A percentile compares a stretch with the other conserved stretches of the same genome.
phyloP scores from a whole-genome alignment of 352 stramenopile species.

The Thalassiosira exigua region DNA sequence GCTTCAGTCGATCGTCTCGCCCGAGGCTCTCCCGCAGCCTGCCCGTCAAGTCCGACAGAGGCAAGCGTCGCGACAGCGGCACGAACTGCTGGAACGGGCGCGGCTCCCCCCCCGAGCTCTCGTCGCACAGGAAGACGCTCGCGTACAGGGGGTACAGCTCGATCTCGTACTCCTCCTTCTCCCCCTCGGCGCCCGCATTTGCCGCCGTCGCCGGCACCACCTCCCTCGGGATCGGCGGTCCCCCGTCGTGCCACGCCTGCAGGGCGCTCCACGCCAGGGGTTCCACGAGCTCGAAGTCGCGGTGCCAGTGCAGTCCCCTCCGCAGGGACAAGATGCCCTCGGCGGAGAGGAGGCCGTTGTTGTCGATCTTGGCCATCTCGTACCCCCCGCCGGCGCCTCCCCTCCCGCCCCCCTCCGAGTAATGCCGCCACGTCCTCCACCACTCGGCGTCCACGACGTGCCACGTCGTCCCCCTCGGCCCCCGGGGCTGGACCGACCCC shows the following conservation, averaged over 20 bases:
- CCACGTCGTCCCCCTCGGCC: slow-evolving; percentile 78
- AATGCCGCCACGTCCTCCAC: slow-evolving; percentile 71
- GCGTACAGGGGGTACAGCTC: slow-evolving; percentile 83
- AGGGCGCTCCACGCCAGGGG: slow-evolving; percentile 81
- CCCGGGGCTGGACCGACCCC: slow-evolving; percentile 57
- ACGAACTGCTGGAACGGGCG: slow-evolving; percentile 82
- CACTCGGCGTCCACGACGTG: slow-evolving; percentile 79
- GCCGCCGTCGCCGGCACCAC: slow-evolving; percentile 64
- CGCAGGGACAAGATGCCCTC: slow-evolving; percentile 76
- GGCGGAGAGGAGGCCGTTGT: slow-evolving; percentile 70
- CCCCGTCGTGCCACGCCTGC: slow-evolving; percentile 84
- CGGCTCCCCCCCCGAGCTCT: slow-evolving; percentile 68
- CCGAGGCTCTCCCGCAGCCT: slow-evolving; percentile 77
- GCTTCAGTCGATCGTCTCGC: slow-evolving; percentile 56
- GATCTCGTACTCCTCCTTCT: slow-evolving; percentile 74
- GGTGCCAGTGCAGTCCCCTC: slow-evolving; percentile 67
- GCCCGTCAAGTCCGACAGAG: slow-evolving; percentile 65
- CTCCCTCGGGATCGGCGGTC: slow-evolving; percentile 73
- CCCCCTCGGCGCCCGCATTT: slow-evolving; percentile 32
- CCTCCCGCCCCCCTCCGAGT: slow-evolving; percentile 32
- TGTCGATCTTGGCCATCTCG: slow-evolving; percentile 73
- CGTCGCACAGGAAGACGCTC: slow-evolving; percentile 81
- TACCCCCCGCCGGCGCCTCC: slow-evolving; percentile 28
- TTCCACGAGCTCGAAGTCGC: slow-evolving; percentile 83
- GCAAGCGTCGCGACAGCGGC: slow-evolving; percentile 71